phyloP scores from a whole-genome alignment of 2,329 filamentous ascomycete species.

The Alternaria viburni region DNA sequence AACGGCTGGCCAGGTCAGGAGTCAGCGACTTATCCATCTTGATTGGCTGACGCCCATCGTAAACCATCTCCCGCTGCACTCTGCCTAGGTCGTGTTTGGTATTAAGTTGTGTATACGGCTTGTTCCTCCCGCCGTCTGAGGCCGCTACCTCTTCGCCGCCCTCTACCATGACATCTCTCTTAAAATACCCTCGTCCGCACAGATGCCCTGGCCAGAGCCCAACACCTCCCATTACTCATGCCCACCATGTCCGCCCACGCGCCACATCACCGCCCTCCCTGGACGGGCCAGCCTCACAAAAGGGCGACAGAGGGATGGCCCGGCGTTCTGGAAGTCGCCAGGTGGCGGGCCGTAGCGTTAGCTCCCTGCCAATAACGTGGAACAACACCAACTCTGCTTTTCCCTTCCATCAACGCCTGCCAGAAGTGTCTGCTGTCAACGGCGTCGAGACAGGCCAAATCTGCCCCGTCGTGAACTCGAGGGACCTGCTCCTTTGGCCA shows the following conservation, averaged over 20 bases:
- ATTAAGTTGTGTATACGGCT: not conserved
- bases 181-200: not conserved
- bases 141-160: not conserved
- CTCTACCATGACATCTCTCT: not conserved
- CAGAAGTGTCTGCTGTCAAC: not conserved
- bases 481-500: conserved; percentile 1
- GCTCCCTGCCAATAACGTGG: conserved; percentile 20
- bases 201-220: not conserved
- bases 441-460: not conserved
- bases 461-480: not conserved
- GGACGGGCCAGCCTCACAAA: conserved; percentile 1
- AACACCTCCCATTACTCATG: conserved; percentile 1
- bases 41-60: not conserved
- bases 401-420: not conserved
- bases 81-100: not conserved
- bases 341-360: conserved; percentile 24
- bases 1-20: not conserved
- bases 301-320: conserved; percentile 2
- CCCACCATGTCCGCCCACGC: not conserved
- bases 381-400: not conserved
- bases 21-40: not conserved
- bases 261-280: conserved; percentile 1
- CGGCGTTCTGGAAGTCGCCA: conserved; percentile 12
- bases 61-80: not conserved
- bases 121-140: not conserved